Evolutionary conservation across 1,139 yeast genomes (phyloP).

Genomic region (Pichia sp.): DNA sequence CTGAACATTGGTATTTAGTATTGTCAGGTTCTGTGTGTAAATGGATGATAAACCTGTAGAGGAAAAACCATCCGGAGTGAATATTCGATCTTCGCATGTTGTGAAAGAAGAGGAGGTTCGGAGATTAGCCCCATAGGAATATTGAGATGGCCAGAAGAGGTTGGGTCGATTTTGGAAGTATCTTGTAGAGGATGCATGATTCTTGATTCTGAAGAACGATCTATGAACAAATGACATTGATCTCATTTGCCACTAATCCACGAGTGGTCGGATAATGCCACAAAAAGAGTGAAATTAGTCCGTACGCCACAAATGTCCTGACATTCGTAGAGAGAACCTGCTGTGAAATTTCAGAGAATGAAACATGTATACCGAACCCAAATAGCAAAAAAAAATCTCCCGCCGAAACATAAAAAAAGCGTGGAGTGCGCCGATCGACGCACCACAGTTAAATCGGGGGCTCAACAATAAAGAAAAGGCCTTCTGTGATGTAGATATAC

Average conservation of each 20-base stretch:
- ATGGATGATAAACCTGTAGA: background rate
- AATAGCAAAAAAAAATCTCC: background rate
- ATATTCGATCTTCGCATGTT: background rate
- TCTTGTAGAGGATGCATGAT: background rate
- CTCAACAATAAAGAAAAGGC: background rate
- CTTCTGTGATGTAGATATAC: background rate
- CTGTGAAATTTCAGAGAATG: too few relatives aligned
- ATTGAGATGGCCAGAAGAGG: background rate
- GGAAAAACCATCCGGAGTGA: slow-evolving; percentile 8
- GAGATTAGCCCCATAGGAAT: background rate
- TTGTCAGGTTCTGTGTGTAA: slow-evolving; percentile 2
- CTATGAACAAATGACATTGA: background rate
- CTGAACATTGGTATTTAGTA: background rate
- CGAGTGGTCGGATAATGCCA: too few relatives aligned
- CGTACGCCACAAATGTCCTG: too few relatives aligned
- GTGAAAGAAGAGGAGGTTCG: background rate
- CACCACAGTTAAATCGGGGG: background rate
- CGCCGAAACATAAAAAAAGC: background rate
- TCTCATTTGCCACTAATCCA: slow-evolving; percentile 1
- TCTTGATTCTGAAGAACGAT: background rate
- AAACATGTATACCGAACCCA: background rate
- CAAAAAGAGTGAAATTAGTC: too few relatives aligned
- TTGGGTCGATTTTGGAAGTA: background rate
- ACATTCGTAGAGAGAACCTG: too few relatives aligned
- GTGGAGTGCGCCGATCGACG: too few relatives aligned